Evolutionary conservation across 371 early-diverging fungal genomes (phyloP), one percentile per base, ranked within the genome.

Genomic region (Sporodiniella umbellata): DNA sequence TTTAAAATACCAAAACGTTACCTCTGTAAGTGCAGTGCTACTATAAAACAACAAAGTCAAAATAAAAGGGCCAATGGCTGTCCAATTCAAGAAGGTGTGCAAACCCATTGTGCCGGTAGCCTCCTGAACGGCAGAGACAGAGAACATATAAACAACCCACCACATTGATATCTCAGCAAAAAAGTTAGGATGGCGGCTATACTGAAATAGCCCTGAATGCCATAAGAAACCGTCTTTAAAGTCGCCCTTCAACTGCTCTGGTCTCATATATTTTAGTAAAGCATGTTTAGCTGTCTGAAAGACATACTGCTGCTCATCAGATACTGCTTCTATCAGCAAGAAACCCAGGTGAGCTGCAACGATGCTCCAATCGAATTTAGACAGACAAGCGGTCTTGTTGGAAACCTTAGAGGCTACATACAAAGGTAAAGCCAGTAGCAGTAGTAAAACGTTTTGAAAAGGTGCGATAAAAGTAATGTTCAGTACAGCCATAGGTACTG

Each of bases 291-390:
- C 60, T 25, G 68, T 72, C 53, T 95, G 94, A 64, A 91, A 94
- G 1, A 47, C 57, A 71, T 81, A 93, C 58, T 92, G 90, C 53
- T 96, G 94, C 33, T 89, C 60, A 66, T 96, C 96, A 0, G 95
- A 92, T 6, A 83, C 51, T 0, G 69, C 73, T 64, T 95, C 95
- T 19, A 78, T 33, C 0, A 53, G 38, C 19, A 89, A 58, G 12
- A 81, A 66, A 0, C 44, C 40, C 3, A 85, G 31, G 56, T 81
- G 84, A 4, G 73, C 40, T 2, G 50, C 54, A 1, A 69, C 50
- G 0, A 81, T 79, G 18, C 71, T 24, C 14, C 60, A 61, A 60
- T 92, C 89, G 30, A 78, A 24, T 23, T 17, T 25, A 30, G 64
- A 60, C n/a, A 71, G 30, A 22, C 45, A 45, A 33, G 45, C 14